Conservation (phyloP, 768 basidiomycete species). For the Leccinum barrowsii region DNA sequence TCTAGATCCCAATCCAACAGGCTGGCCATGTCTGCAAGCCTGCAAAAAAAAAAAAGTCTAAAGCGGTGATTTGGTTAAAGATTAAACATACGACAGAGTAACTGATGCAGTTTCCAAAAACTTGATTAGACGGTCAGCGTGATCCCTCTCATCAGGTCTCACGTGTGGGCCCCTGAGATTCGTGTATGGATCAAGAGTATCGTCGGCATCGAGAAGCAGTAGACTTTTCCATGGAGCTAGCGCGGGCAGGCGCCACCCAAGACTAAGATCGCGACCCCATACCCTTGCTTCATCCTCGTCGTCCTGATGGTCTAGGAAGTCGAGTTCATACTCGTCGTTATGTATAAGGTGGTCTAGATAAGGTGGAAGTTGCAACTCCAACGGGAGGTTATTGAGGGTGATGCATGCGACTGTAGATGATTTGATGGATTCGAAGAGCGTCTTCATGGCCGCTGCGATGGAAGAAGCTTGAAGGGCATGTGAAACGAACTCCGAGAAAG, state of each 20-base stretch:
- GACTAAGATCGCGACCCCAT: slow-evolving; percentile 67
- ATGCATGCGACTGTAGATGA: slow-evolving; percentile 73
- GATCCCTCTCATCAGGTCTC: slow-evolving; percentile 58
- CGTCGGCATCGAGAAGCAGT: slow-evolving; percentile 64
- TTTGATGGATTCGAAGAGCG: slow-evolving; percentile 76
- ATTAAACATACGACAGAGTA: slow-evolving; percentile 63
- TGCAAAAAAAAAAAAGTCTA: slow-evolving; percentile 24
- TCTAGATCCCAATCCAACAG: slow-evolving; percentile 82
- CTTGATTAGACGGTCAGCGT: slow-evolving; percentile 68
- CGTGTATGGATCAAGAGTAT: slow-evolving; percentile 55
- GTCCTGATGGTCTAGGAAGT: slow-evolving; percentile 47
- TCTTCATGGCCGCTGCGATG: slow-evolving; percentile 76
- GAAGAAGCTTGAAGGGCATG: slow-evolving; percentile 65
- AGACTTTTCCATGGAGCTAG: slow-evolving; percentile 92
- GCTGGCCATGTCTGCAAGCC: slow-evolving; percentile 76
- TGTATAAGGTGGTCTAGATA: slow-evolving; percentile 70
- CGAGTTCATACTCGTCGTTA: slow-evolving; percentile 53
- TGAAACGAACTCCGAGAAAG: slow-evolving; percentile 52
- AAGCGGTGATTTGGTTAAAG: background rate
- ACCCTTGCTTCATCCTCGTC: slow-evolving; percentile 48
- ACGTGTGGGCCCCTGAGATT: slow-evolving; percentile 58
- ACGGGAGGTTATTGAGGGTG: slow-evolving; percentile 70
- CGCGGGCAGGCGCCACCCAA: slow-evolving; percentile 70
- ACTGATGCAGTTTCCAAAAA: slow-evolving; percentile 74
- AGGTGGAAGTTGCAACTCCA: slow-evolving; percentile 87